These are phyloP conservation scores for Zoysia japonica DNA, from an alignment of 176 grass and related monocot genomes.

Conservation along the genomic window DNA sequence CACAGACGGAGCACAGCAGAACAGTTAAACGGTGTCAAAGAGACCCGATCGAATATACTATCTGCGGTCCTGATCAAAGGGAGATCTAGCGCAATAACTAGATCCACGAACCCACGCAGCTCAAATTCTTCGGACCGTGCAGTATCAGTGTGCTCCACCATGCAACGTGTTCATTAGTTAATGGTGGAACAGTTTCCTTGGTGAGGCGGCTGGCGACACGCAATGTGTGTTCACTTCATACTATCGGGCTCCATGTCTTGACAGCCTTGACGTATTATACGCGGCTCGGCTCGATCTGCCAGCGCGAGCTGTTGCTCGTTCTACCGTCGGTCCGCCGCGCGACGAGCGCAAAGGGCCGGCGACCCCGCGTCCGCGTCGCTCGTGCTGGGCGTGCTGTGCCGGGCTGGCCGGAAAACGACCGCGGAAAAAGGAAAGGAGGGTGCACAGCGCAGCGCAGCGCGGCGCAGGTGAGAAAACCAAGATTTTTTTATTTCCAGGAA, in stretches of 20 bases:
- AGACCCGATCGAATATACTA: no score
- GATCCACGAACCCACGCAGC: not conserved
- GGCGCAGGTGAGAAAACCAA: not conserved
- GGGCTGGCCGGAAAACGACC: conserved; percentile 24
- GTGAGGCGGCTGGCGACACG: not conserved
- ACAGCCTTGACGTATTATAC: no score
- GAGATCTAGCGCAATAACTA: not conserved
- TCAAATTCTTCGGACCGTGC: not conserved
- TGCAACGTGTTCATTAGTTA: conserved; percentile 17
- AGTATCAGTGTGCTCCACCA: no score
- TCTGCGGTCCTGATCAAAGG: not conserved
- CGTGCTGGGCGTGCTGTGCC: not conserved
- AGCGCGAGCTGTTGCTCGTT: not conserved
- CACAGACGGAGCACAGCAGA: no score
- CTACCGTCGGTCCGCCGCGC: no score
- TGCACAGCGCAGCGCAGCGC: not conserved
- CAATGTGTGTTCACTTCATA: not conserved
- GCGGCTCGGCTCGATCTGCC: not conserved
- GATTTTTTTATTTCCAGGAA: no score
- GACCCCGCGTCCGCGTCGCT: not conserved
- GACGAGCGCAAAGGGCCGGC: not conserved
- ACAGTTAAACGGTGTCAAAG: no score
- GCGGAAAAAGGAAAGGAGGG: not conserved
- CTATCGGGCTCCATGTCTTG: not conserved
- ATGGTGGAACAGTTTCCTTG: not conserved